phyloP scores from a whole-genome alignment of 116 monocot genomes.

The Dioscorea cayenensis region DNA sequence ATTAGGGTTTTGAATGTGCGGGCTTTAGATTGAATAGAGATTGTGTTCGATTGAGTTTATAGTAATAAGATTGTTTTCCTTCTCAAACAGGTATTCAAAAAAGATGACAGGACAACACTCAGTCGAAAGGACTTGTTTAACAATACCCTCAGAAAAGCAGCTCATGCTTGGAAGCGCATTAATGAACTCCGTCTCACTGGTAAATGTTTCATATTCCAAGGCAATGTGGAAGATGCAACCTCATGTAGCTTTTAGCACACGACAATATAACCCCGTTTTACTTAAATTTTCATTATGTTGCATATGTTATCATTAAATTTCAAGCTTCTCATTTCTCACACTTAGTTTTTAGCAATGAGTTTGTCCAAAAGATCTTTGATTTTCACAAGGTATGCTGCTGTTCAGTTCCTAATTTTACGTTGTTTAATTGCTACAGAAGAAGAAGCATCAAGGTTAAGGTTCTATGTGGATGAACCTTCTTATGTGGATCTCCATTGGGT shows the following conservation, averaged over 20 bases:
- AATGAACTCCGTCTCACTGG: conserved; percentile 81
- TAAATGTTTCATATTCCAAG: conserved; percentile 3
- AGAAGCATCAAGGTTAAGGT: conserved; percentile 65
- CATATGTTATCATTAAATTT: no score
- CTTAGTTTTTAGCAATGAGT: no score
- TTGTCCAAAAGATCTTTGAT: no score
- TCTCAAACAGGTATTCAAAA: conserved; percentile 58
- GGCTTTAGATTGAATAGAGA: neutral
- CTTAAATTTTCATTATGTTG: no score
- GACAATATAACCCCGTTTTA: no score
- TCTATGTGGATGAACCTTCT: conserved; percentile 76
- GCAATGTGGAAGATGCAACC: no score
- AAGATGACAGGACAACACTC: conserved; percentile 71
- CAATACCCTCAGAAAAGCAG: conserved; percentile 77
- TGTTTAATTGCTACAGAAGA: conserved; percentile 46
- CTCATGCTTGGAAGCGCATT: conserved; percentile 73
- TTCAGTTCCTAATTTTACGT: neutral
- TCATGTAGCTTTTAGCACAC: no score
- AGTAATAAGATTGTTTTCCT: neutral
- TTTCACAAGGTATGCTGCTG: neutral
- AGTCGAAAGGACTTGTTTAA: conserved; percentile 76
- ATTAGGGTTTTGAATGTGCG: no score
- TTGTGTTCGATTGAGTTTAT: neutral
- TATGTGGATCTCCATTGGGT: conserved; percentile 97
- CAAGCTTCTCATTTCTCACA: no score